These are phyloP conservation scores for Neobulgaria alba DNA, from an alignment of 2,329 filamentous ascomycete genomes.

Conservation along the genomic window DNA sequence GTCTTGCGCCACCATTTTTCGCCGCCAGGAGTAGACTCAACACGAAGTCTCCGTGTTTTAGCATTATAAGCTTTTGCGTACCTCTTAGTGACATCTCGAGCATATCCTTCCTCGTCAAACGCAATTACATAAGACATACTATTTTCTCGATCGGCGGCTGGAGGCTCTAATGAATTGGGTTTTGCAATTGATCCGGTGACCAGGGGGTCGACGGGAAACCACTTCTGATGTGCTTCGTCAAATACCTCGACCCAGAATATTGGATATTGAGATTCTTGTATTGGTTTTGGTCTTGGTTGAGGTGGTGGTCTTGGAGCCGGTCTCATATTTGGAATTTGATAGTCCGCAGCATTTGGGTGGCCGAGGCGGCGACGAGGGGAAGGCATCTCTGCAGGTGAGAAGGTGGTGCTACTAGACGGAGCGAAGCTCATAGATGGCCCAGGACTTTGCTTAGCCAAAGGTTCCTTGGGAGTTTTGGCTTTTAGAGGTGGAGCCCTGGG, in stretches of 20 bases:
- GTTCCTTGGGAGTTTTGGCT: not conserved
- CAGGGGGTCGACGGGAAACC: conserved; percentile 79
- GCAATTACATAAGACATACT: conserved; percentile 75
- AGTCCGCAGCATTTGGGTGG: conserved; percentile 39
- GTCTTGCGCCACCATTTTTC: conserved; percentile 46
- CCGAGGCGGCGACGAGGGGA: conserved; percentile 26
- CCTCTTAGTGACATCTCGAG: conserved; percentile 75
- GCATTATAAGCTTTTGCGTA: conserved; percentile 86
- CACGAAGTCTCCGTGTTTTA: conserved; percentile 74
- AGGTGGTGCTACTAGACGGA: not conserved
- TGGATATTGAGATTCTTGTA: conserved; percentile 67
- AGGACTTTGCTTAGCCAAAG: not conserved
- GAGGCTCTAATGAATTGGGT: conserved; percentile 71
- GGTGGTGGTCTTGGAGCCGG: conserved; percentile 26
- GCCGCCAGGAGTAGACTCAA: conserved; percentile 53
- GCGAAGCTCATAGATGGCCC: not conserved
- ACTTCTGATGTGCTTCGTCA: conserved; percentile 78
- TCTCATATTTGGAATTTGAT: conserved; percentile 38
- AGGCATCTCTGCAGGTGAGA: not conserved
- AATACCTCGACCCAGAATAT: conserved; percentile 94
- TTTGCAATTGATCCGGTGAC: conserved; percentile 75
- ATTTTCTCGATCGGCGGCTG: conserved; percentile 68
- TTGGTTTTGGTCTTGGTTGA: conserved; percentile 32
- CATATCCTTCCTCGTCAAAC: conserved; percentile 72
- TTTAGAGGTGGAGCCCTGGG: conserved; percentile 13